These are phyloP conservation scores for Kluyveromyces aestuarii DNA, from an alignment of 805 yeast genomes.

Conservation along the genomic window DNA sequence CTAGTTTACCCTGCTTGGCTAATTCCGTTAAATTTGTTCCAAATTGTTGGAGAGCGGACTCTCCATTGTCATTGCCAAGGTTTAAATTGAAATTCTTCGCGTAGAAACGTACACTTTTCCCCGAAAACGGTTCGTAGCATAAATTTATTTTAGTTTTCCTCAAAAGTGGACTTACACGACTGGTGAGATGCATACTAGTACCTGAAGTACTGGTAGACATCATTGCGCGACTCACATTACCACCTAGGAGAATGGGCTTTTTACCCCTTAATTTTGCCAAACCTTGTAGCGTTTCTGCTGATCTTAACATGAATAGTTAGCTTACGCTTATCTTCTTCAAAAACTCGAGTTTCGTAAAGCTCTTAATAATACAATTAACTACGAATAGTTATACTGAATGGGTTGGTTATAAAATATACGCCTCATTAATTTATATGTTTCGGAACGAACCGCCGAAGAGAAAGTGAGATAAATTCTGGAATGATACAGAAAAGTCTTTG, in stretches of 20 bases:
- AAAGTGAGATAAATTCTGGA: background rate
- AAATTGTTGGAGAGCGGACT: conserved; percentile 73
- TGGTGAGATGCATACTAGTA: background rate
- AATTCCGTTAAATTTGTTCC: conserved; percentile 81
- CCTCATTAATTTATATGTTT: too few species aligned
- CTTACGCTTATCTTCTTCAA: background rate
- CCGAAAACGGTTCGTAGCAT: background rate
- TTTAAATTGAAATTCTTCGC: conserved; percentile 1
- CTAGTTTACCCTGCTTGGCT: conserved; percentile 84
- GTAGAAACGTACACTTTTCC: background rate
- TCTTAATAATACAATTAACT: too few species aligned
- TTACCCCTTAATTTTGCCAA: background rate
- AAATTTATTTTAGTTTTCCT: background rate
- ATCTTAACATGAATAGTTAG: background rate
- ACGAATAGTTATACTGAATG: too few species aligned
- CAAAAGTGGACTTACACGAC: background rate
- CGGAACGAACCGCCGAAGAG: background rate
- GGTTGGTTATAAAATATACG: too few species aligned
- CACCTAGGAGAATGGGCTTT: background rate
- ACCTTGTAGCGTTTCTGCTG: background rate
- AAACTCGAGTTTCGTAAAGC: too few species aligned
- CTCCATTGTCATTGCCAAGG: conserved; percentile 32
- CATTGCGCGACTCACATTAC: background rate
- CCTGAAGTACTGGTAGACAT: background rate
- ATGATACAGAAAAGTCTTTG: background rate